A percentile compares a stretch with the other conserved stretches of the same genome.
These are phyloP conservation scores for Mycena citricolor DNA, from an alignment of 1,284 basidiomycete genomes.

Conservation along the genomic window DNA sequence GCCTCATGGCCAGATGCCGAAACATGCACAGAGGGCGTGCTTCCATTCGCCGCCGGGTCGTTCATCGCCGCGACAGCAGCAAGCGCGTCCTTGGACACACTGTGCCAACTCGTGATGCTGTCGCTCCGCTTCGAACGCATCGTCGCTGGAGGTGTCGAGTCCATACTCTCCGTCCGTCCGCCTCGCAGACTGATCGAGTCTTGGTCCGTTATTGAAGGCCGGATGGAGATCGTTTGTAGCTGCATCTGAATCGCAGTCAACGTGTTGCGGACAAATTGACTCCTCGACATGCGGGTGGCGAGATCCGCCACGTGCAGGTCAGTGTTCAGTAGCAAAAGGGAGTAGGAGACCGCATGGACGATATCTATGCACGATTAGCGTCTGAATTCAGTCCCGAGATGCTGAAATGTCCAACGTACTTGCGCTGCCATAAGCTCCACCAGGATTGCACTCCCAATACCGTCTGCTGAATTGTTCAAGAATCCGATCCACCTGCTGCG, in stretches of 20 bases:
- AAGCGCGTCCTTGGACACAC: constrained; percentile 60
- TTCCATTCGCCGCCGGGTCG: constrained; percentile 44
- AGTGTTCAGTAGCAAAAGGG: constrained; percentile 92
- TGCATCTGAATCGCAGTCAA: constrained; percentile 82
- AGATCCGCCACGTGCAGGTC: constrained; percentile 96
- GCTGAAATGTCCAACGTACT: constrained; percentile 50
- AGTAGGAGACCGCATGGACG: constrained; percentile 92
- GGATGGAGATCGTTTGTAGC: constrained; percentile 46
- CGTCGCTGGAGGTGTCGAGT: constrained; percentile 38
- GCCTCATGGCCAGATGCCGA: constrained; percentile 40
- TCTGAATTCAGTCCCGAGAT: not conserved
- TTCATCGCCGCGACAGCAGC: constrained; percentile 25
- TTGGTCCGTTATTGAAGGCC: constrained; percentile 58
- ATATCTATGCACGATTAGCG: constrained; percentile 54
- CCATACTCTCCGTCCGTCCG: constrained; percentile 46
- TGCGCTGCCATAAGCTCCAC: constrained; percentile 75
- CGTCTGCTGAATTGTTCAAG: constrained; percentile 87
- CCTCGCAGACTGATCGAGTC: constrained; percentile 63
- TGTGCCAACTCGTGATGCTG: constrained; percentile 82
- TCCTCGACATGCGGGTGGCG: constrained; percentile 86
- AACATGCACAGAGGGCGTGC: constrained; percentile 49
- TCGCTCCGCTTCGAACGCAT: constrained; percentile 72
- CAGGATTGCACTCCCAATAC: constrained; percentile 90
- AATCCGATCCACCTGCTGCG: constrained; percentile 97
- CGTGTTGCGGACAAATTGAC: constrained; percentile 92